These are phyloP conservation scores for Fusarium buharicum DNA, from an alignment of 2,329 filamentous ascomycete species.

Conservation along the genomic window DNA sequence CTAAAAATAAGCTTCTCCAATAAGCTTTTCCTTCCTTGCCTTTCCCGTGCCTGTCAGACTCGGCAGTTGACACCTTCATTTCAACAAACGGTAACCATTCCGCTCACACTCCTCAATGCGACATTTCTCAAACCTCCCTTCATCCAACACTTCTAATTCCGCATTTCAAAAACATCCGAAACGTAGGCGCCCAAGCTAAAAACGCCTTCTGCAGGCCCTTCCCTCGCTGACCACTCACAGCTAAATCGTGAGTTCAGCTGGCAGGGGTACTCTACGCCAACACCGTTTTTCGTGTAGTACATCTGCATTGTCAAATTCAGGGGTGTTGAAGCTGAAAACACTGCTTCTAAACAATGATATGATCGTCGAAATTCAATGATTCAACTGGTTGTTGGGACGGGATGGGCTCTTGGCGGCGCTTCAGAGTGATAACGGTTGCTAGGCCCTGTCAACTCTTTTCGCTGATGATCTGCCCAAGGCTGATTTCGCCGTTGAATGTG, in stretches of 20 bases:
- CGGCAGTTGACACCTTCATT: background rate
- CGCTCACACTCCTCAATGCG: background rate
- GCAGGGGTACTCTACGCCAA: slow-evolving; percentile 14
- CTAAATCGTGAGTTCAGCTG: slow-evolving; percentile 28
- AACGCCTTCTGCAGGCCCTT: background rate
- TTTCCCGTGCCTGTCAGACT: background rate
- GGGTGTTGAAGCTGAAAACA: slow-evolving; percentile 10
- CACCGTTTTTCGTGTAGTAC: background rate
- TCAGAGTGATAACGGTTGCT: background rate
- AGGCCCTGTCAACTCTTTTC: background rate
- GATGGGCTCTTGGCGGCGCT: slow-evolving; percentile 8
- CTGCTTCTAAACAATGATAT: background rate
- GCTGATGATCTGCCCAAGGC: background rate
- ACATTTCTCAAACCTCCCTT: no score
- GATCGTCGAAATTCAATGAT: background rate
- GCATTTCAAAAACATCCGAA: background rate
- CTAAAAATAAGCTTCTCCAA: slow-evolving; percentile 20
- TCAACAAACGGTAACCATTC: background rate
- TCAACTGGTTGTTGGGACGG: background rate
- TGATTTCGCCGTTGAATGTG: background rate
- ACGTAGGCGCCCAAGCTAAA: slow-evolving; percentile 27
- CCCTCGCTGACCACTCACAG: slow-evolving; percentile 10
- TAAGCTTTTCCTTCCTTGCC: slow-evolving; percentile 17
- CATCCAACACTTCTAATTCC: background rate
- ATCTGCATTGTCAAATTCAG: background rate